phyloP scores from a whole-genome alignment of 164 flowering plant genomes.

The Amborella trichopoda region DNA sequence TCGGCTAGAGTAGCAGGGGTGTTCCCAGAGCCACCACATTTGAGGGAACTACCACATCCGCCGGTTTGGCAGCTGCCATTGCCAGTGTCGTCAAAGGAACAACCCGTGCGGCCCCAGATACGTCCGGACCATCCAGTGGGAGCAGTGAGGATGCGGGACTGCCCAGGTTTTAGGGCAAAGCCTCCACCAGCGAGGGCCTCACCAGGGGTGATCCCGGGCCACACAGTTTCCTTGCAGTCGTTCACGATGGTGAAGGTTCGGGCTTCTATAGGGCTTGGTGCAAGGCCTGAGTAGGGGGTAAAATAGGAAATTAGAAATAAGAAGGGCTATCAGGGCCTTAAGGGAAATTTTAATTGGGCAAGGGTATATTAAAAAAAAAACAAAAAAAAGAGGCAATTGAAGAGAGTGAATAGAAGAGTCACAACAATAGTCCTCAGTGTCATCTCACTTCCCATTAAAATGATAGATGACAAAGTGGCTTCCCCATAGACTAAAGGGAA shows the following conservation, averaged over 20 bases:
- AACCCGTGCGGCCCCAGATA: conserved; percentile 93
- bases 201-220: conserved; percentile 80
- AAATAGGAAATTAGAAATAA: no score
- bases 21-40: conserved; percentile 48
- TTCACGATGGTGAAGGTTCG: conserved; percentile 70
- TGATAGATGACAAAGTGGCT: no score
- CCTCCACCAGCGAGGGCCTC: conserved; percentile 62
- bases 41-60: conserved; percentile 47
- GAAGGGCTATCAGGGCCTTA: no score
- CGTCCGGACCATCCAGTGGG: conserved; percentile 82
- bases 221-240: conserved; percentile 64
- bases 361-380: no score
- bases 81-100: conserved; percentile 61
- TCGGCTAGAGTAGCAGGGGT: conserved; percentile 85
- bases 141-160: conserved; percentile 44
- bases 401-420: no score
- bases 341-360: no score
- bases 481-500: no score
- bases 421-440: no score
- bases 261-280: no score
- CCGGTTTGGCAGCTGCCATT: conserved; percentile 70
- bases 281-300: no score
- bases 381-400: no score
- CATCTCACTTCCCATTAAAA: no score
- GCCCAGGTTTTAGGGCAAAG: conserved; percentile 41